These are phyloP conservation scores for Madurella fahalii DNA, from an alignment of 2,329 filamentous ascomycete genomes.

Conservation along the genomic window DNA sequence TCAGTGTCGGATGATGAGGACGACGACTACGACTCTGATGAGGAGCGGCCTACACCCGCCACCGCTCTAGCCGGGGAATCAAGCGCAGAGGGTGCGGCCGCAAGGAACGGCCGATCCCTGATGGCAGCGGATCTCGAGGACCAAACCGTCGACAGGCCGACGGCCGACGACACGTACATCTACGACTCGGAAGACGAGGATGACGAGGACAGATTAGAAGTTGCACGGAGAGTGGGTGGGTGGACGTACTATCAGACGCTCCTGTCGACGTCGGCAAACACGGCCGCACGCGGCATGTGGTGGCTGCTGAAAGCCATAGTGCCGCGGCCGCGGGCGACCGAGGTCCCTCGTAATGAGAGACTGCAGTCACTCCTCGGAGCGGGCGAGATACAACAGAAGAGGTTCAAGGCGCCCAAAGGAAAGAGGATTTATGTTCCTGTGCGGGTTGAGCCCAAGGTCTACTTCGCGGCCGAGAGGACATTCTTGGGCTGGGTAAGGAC, in stretches of 20 bases:
- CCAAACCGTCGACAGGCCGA: conserved; percentile 63
- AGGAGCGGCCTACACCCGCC: conserved; percentile 44
- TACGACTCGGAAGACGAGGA: conserved; percentile 91
- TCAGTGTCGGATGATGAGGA: conserved; percentile 75
- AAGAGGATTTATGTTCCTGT: conserved; percentile 96
- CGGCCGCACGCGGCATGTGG: conserved; percentile 40
- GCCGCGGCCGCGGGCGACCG: conserved; percentile 52
- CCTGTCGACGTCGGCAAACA: conserved; percentile 42
- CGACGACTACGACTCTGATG: conserved; percentile 64
- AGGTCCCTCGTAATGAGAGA: conserved; percentile 55
- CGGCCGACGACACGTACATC: conserved; percentile 69
- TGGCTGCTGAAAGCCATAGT: conserved; percentile 46
- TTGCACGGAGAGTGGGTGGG: conserved; percentile 71
- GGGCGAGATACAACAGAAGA: conserved; percentile 53
- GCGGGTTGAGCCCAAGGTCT: conserved; percentile 95
- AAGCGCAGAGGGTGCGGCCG: conserved; percentile 34
- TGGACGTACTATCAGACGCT: conserved; percentile 68
- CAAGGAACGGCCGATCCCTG: conserved; percentile 31
- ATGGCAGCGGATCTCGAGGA: conserved; percentile 70
- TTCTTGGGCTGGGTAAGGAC: conserved; percentile 82
- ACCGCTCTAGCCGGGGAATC: conserved; percentile 33
- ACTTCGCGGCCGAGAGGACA: conserved; percentile 92
- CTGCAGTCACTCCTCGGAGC: conserved; percentile 50
- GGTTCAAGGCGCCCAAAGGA: conserved; percentile 70
- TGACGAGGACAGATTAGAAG: conserved; percentile 70